phyloP scores from a whole-genome alignment of 2,329 filamentous ascomycete genomes.

The Diaporthe nobilis region DNA sequence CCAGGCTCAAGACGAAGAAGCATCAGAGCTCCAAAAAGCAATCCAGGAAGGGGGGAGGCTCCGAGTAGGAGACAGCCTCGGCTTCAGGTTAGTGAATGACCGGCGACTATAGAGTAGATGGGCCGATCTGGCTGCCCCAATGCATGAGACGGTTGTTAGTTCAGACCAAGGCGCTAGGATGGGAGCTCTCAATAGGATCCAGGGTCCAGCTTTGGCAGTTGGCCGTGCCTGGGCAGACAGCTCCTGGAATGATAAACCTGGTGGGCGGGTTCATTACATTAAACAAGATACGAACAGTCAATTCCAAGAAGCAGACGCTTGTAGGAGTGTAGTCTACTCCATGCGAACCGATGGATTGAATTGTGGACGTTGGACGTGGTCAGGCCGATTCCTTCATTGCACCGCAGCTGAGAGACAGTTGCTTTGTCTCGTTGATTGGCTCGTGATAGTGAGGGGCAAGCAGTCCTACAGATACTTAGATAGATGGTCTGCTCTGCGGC shows the following conservation, averaged over 20 bases:
- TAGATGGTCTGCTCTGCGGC: constrained; percentile 4
- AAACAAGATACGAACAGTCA: not conserved
- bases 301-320: not conserved
- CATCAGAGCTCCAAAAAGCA: constrained; percentile 63
- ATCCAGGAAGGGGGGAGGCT: constrained; percentile 29
- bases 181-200: constrained; percentile 30
- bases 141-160: not conserved
- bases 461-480: constrained; percentile 1
- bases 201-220: constrained; percentile 23
- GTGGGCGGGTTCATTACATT: not conserved
- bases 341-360: not conserved
- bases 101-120: not conserved
- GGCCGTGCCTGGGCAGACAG: not conserved
- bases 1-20: constrained; percentile 64
- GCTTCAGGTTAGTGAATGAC: not conserved
- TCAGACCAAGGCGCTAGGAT: constrained; percentile 35
- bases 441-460: constrained; percentile 32
- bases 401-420: constrained; percentile 5
- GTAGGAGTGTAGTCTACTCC: not conserved
- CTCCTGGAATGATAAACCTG: not conserved
- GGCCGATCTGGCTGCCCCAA: not conserved
- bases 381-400: constrained; percentile 5
- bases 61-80: constrained; percentile 11
- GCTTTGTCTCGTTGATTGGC: constrained; percentile 30
- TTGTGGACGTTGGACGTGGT: not conserved